phyloP scores from a whole-genome alignment of 1,139 yeast genomes.

The Taphrina pruni region DNA sequence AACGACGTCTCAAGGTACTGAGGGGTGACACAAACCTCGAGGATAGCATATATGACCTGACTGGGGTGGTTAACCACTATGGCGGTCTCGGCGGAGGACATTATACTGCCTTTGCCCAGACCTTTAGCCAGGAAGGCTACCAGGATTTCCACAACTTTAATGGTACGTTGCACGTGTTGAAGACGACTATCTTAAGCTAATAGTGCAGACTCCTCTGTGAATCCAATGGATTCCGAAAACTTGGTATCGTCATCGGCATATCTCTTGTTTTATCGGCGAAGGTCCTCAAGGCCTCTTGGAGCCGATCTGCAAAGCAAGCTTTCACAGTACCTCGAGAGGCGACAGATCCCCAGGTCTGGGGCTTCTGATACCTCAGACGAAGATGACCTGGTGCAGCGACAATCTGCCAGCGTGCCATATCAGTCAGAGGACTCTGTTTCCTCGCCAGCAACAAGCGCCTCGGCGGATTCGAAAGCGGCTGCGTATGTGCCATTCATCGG shows the following conservation, averaged over 20 bases:
- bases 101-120: conserved; percentile 87
- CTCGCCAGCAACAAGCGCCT: conserved; percentile 21
- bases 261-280: conserved; percentile 76
- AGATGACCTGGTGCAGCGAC: conserved; percentile 1
- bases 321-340: conserved; percentile 7
- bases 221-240: conserved; percentile 63
- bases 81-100: conserved; percentile 99
- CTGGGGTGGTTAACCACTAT: conserved; percentile 93
- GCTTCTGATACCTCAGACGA: not conserved
- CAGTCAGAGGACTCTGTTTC: conserved; percentile 11
- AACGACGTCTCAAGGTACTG: conserved; percentile 50
- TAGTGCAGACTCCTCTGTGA: conserved; percentile 64
- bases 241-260: conserved; percentile 83
- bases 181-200: not conserved
- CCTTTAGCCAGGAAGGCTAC: conserved; percentile 63
- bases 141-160: conserved; percentile 85
- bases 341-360: not conserved
- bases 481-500: conserved; percentile 23
- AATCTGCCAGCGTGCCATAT: conserved; percentile 7
- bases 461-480: conserved; percentile 12
- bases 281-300: conserved; percentile 48
- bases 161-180: conserved; percentile 51
- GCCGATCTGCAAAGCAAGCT: conserved; percentile 12
- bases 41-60: conserved; percentile 68
- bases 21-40: conserved; percentile 53